Conservation (phyloP, 2,329 filamentous ascomycete species). For the Verticillium dahliae region DNA sequence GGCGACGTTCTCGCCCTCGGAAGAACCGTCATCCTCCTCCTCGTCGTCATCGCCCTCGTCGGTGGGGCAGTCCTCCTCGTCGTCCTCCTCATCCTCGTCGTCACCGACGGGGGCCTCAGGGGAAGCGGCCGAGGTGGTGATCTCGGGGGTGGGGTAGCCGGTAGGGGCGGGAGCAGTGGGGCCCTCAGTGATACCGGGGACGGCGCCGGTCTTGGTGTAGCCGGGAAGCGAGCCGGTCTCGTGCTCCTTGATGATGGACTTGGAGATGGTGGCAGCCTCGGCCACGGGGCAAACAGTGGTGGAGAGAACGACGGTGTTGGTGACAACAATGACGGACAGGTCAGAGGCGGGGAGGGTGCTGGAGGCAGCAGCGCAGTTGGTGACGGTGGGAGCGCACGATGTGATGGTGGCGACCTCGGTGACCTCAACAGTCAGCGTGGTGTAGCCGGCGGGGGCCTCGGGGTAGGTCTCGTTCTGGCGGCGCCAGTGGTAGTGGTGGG, state of each 20-base stretch:
- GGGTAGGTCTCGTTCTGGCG: slow-evolving; percentile 14
- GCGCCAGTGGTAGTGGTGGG: slow-evolving; percentile 23
- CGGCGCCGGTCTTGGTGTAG: slow-evolving; percentile 21
- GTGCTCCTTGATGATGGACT: slow-evolving; percentile 28
- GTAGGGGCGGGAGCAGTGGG: slow-evolving; percentile 29
- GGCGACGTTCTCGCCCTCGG: slow-evolving; percentile 8
- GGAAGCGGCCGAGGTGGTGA: slow-evolving; percentile 12
- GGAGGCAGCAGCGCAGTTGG: slow-evolving; percentile 43
- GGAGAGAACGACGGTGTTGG: slow-evolving; percentile 31
- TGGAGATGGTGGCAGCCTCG: slow-evolving; percentile 32
- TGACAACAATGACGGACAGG: slow-evolving; percentile 25
- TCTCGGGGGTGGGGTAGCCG: slow-evolving; percentile 9
- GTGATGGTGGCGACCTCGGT: slow-evolving; percentile 52
- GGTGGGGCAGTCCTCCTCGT: slow-evolving; percentile 1
- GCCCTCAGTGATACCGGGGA: slow-evolving; percentile 13
- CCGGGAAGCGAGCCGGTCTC: slow-evolving; percentile 29
- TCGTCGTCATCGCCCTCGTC: slow-evolving; percentile 8
- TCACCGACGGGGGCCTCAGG: slow-evolving; percentile 5
- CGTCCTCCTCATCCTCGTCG: neutral
- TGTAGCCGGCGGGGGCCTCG: slow-evolving; percentile 15
- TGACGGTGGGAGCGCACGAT: slow-evolving; percentile 50
- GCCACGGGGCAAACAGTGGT: slow-evolving; percentile 39
- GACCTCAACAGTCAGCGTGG: slow-evolving; percentile 42
- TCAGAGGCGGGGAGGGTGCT: slow-evolving; percentile 27
- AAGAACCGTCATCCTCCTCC: slow-evolving; percentile 9